Base-by-base conservation (phyloP, 1,284 basidiomycete species). In the Earliella scabrosa region DNA sequence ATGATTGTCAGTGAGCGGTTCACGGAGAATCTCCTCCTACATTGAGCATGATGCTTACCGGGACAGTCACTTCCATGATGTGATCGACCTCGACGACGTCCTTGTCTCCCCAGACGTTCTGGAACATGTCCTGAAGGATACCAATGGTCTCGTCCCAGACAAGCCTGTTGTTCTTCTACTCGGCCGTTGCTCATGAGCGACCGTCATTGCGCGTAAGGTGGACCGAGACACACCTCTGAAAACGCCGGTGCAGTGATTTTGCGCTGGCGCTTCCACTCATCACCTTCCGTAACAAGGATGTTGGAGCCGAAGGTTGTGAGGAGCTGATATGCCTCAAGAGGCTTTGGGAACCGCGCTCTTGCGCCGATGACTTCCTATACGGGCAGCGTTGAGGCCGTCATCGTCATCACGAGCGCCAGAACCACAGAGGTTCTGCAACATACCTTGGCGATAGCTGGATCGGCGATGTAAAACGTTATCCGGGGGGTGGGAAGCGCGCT, bases 261-360 rank as follows among this genome's bases (percentile, higher is more conserved):
- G 36, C 84, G 71, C 59, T 83, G 82, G 44, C 77, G 77, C 62
- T 84, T 83, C 83, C 83, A 86, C 60, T 82, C 76, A n/a, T 83
- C 80, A 18, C 78, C 79, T 63, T 86, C 84, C 0, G 82, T 81
- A 1, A 76, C 77, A n/a, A 86, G 74, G 50, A 86, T 81, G 56
- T 87, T 86, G 5, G 68, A 61, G 7, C 83, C 83, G 63, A 78
- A 79, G 43, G 74, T 66, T 0, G 61, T 47, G 20, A 79, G 63
- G 7, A 69, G 54, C 7, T 40, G 55, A 56, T 79, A 79, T 29
- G 61, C 54, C 3, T 61, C 23, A 1, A 73, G 53, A 14, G 71
- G 70, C 47, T 78, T 78, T 1, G 72, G 74, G 55, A 75, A 78
- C 29, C 64, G 64, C 27, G 58, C 44, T 3, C 67, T 58, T 4